phyloP scores from a whole-genome alignment of 371 early-diverging fungal genomes.

The Cokeromyces recurvatus region DNA sequence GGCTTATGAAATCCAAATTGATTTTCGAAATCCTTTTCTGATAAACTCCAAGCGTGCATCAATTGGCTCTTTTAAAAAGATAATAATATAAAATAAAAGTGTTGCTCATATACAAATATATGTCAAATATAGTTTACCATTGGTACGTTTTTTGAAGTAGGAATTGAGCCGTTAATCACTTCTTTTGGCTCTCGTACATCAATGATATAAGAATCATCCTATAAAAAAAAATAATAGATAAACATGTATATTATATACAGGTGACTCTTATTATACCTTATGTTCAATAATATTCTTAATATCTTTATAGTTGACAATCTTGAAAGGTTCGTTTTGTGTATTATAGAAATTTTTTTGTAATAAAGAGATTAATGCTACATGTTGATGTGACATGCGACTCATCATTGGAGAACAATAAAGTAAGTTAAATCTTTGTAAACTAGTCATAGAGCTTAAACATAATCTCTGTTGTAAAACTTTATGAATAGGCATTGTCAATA shows the following conservation, averaged over 20 bases:
- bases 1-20: constrained; percentile 53
- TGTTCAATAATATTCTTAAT: constrained; percentile 19
- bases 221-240: not conserved
- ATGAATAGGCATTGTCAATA: no score
- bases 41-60: constrained; percentile 41
- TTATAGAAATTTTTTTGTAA: no score
- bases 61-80: constrained; percentile 51
- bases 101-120: not conserved
- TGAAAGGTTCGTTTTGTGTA: not conserved
- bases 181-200: constrained; percentile 62
- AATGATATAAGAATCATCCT: constrained; percentile 27
- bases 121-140: constrained; percentile 27
- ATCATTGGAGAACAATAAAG: no score
- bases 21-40: constrained; percentile 41
- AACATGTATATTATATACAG: not conserved
- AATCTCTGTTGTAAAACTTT: no score
- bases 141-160: constrained; percentile 57
- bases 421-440: no score
- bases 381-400: no score
- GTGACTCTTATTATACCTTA: constrained; percentile 5
- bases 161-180: constrained; percentile 48
- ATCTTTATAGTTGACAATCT: constrained; percentile 22
- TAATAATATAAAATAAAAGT: not conserved
- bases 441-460: no score
- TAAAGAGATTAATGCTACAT: no score